A percentile compares a stretch with the other conserved stretches of the same genome.
Conservation (phyloP, 1,284 basidiomycete species). For the Volvariella surrecta region DNA sequence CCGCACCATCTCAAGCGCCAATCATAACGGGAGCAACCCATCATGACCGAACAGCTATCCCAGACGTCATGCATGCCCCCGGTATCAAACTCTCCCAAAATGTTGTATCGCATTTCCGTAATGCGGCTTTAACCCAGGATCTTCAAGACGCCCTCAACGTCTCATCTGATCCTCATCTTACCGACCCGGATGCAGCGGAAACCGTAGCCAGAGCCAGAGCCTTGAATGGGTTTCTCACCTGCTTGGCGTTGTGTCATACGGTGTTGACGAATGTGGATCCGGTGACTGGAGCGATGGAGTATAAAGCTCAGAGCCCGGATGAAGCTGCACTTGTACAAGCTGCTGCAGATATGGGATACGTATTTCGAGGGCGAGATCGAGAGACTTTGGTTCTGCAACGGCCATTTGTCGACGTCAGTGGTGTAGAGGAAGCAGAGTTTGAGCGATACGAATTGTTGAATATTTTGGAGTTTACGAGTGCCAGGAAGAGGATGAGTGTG, state of each 20-base stretch:
- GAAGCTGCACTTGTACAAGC: slow-evolving; percentile 98
- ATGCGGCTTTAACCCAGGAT: slow-evolving; percentile 35
- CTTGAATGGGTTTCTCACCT: slow-evolving; percentile 87
- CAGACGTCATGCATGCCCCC: slow-evolving; percentile 10
- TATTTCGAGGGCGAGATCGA: slow-evolving; percentile 84
- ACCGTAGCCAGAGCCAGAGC: slow-evolving; percentile 52
- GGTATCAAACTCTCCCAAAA: slow-evolving; percentile 19
- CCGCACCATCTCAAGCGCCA: not conserved
- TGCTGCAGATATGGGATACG: slow-evolving; percentile 91
- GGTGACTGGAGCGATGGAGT: slow-evolving; percentile 69
- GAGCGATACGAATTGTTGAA: slow-evolving; percentile 90
- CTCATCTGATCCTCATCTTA: slow-evolving; percentile 33
- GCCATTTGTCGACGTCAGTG: slow-evolving; percentile 47
- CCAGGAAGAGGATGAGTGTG: slow-evolving; percentile 95
- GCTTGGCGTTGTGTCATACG: slow-evolving; percentile 94
- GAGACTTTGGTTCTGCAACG: slow-evolving; percentile 77
- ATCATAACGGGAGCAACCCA: not conserved
- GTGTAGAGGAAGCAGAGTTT: slow-evolving; percentile 19
- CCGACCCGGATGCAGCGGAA: slow-evolving; percentile 32
- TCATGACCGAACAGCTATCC: not conserved
- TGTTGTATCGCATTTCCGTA: slow-evolving; percentile 47
- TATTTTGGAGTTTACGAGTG: slow-evolving; percentile 93
- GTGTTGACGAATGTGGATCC: slow-evolving; percentile 76
- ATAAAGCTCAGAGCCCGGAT: slow-evolving; percentile 96
- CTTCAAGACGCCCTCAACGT: slow-evolving; percentile 18